Evolutionary conservation across 192 early-diverging fungal genomes (phyloP).

Genomic region (Coemansia sp.): DNA sequence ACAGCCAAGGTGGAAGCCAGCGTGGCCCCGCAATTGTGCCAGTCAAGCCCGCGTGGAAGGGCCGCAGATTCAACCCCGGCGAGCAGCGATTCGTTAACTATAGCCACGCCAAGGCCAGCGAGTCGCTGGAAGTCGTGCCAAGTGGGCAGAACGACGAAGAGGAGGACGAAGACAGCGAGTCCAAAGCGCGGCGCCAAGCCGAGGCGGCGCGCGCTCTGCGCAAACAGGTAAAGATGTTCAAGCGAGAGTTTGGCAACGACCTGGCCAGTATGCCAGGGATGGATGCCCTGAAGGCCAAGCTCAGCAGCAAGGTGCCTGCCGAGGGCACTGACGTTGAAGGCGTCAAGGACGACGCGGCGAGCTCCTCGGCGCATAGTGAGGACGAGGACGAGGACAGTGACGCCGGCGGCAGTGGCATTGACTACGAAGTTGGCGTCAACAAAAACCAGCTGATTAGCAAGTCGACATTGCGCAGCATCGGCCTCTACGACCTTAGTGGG

Average conservation of each 20-base stretch:
- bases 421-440: background rate
- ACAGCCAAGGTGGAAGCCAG: background rate
- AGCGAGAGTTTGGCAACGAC: slow-evolving; percentile 36
- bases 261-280: slow-evolving; percentile 26
- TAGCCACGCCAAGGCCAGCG: slow-evolving; percentile 12
- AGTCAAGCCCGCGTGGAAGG: slow-evolving; percentile 4
- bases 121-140: background rate
- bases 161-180: slow-evolving; percentile 16
- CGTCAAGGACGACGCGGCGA: background rate
- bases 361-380: background rate
- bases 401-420: background rate
- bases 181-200: slow-evolving; percentile 17
- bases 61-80: slow-evolving; percentile 1
- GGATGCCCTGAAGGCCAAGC: slow-evolving; percentile 20
- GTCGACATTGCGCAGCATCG: background rate
- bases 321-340: slow-evolving; percentile 5
- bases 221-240: slow-evolving; percentile 38
- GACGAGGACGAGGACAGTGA: background rate
- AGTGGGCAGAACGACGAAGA: background rate
- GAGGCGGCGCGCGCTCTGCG: slow-evolving; percentile 27
- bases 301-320: slow-evolving; percentile 8
- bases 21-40: background rate
- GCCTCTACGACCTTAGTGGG: slow-evolving; percentile 3
- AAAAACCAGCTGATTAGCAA: slow-evolving; percentile 3
- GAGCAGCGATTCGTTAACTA: background rate